Conservation (phyloP, 1,284 basidiomycete genomes). For the Porodaedalea pini region DNA sequence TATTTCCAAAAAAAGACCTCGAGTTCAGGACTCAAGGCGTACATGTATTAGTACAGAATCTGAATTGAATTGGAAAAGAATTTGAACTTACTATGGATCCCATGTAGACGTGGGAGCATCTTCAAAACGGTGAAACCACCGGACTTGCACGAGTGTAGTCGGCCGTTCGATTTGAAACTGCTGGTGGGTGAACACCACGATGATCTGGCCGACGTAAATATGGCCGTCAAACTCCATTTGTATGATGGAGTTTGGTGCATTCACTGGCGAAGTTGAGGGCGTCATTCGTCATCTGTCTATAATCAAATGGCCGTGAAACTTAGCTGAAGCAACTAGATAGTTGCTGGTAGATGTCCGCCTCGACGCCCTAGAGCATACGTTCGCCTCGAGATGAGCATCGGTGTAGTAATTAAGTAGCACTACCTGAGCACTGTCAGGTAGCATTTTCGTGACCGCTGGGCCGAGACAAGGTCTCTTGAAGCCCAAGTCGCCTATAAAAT, state of each 20-base stretch:
- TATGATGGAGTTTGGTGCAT: conserved; percentile 9
- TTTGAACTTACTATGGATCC: conserved; percentile 12
- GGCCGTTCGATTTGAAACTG: neutral
- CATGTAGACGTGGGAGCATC: neutral
- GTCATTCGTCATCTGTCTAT: neutral
- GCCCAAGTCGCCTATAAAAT: neutral
- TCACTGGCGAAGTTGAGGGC: neutral
- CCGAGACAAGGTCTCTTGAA: neutral
- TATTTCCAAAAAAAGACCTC: conserved; percentile 13
- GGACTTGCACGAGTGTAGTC: neutral
- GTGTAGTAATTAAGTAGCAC: neutral
- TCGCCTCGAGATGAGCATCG: conserved; percentile 5
- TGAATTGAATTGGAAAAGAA: neutral
- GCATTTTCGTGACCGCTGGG: neutral
- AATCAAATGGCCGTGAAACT: neutral
- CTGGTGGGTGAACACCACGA: neutral
- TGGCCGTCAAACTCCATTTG: conserved; percentile 8
- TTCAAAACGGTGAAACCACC: conserved; percentile 2
- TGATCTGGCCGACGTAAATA: conserved; percentile 6
- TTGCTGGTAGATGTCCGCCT: neutral
- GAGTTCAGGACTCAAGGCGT: conserved; percentile 7
- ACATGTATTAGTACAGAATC: neutral
- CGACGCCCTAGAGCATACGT: neutral
- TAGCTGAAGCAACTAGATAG: neutral
- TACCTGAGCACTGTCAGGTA: neutral